Base-by-base conservation (phyloP, 192 early-diverging fungal genomes). In the Thamnidium elegans region DNA sequence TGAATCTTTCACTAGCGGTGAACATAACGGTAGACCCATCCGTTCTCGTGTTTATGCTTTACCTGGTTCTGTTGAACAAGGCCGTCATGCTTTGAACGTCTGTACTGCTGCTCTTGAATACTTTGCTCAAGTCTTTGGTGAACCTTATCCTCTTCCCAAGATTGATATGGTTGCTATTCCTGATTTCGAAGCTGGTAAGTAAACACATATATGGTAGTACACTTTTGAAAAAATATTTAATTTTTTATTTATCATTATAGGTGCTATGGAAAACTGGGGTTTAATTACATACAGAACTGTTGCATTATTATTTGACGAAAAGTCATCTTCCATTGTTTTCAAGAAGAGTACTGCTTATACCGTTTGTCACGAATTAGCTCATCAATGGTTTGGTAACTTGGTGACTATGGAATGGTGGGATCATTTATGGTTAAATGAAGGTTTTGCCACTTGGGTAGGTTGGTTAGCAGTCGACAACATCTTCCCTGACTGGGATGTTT, bases 211-310 rank as follows among this genome's bases (percentile, higher is more conserved):
- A 9, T 39, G n/a, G n/a, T n/a, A 36, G 7, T 36, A 36, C 34
- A 6, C 36, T 39, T 39, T 39, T 39, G 4, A 9, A 39, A 9
- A 39, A 9, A 39, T 39, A 39, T 39, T 9, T 39, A 39, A 39
- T 39, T 9, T 39, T 39, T 1, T 39, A 39, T 39, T 9, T 39
- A 36, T 36, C 7, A 36, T 39, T 39, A 2, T 39, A 39, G 84
- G 84, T 44, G 88, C 88, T 42, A 96, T 98, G 95, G 94, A 96
- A 78, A 98, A 98, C 81, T 98, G 96, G 96, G 96, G 96, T 62
- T 77, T 97, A 30, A 84, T 98, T 36, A 98, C 96, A 7, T 97
- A 92, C 70, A 86, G 94, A 50, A 87, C 91, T 31, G 83, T 90
- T 17, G 86, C 85, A 13, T 77, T 98, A 36, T 76, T 98, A n/a